Conservation (phyloP, 345 rosid genomes). For the Tarenaya hassleriana region DNA sequence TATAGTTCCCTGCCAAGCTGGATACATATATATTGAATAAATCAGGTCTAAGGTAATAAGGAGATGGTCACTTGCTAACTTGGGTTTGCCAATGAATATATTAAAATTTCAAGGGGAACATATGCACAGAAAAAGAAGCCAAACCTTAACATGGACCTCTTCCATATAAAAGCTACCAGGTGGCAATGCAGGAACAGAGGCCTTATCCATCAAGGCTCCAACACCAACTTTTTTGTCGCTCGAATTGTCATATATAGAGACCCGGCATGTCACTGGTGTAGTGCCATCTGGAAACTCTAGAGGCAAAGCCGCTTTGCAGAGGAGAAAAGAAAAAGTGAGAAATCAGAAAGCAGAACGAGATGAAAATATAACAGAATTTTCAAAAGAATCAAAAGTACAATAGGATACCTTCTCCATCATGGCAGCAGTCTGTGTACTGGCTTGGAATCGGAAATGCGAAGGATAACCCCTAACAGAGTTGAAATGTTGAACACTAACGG, state of each 20-base stretch:
- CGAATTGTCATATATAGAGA: conserved; percentile 75
- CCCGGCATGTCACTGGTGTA: conserved; percentile 94
- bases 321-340: conserved; percentile 10
- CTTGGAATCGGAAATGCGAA: conserved; percentile 93
- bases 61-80: conserved; percentile 8
- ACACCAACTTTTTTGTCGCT: conserved; percentile 85
- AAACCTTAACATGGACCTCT: conserved; percentile 85
- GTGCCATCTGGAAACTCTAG: conserved; percentile 98
- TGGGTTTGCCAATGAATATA: conserved; percentile 8
- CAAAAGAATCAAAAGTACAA: conserved; percentile 4
- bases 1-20: conserved; percentile 84
- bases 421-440: conserved; percentile 82
- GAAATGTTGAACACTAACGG: background rate
- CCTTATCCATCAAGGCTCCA: conserved; percentile 78
- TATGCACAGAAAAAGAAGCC: conserved; percentile 19
- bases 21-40: conserved; percentile 12
- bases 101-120: background rate
- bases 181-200: conserved; percentile 70
- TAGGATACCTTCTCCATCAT: conserved; percentile 68
- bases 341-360: conserved; percentile 1
- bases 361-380: conserved; percentile 5
- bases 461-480: conserved; percentile 70
- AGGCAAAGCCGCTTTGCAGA: conserved; percentile 70
- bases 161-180: conserved; percentile 89
- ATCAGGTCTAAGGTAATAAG: conserved; percentile 15